These are phyloP conservation scores for Cystofilobasidium capitatum DNA, from an alignment of 768 basidiomycete genomes.

Conservation along the genomic window DNA sequence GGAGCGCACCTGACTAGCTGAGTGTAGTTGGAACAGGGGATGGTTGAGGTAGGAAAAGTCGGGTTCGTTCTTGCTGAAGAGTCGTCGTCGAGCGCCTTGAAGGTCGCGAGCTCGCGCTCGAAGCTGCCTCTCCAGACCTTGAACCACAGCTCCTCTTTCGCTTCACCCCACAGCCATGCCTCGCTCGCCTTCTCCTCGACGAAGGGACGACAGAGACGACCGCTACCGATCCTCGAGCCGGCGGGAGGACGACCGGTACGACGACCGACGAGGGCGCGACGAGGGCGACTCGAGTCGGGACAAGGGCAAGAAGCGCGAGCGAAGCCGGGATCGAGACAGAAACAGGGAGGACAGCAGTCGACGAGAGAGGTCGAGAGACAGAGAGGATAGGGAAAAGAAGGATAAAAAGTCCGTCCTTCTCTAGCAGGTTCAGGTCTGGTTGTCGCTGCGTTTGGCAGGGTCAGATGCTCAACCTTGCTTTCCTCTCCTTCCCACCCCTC, in stretches of 20 bases:
- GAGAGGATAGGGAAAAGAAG: slow-evolving; percentile 41
- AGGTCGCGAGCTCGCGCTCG: no score
- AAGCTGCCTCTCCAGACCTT: not conserved
- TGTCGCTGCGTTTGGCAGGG: not conserved
- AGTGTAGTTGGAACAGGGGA: no score
- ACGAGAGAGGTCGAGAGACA: slow-evolving; percentile 38
- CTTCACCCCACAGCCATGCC: not conserved
- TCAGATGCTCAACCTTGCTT: not conserved
- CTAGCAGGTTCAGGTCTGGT: no score
- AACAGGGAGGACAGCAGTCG: slow-evolving; percentile 44
- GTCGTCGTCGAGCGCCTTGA: no score
- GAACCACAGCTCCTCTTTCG: not conserved
- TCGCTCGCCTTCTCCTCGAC: slow-evolving; percentile 17
- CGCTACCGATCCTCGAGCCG: not conserved
- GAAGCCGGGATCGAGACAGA: slow-evolving; percentile 41
- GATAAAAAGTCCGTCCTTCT: slow-evolving; percentile 47
- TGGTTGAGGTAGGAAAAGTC: no score
- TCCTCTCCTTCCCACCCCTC: not conserved
- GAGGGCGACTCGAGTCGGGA: slow-evolving; percentile 23
- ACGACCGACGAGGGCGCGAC: slow-evolving; percentile 24
- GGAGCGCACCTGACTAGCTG: no score
- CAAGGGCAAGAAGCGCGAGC: slow-evolving; percentile 34
- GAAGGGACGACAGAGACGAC: slow-evolving; percentile 13
- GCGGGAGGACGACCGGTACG: slow-evolving; percentile 26
- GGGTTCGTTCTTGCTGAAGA: no score